phyloP scores from a whole-genome alignment of 2,329 filamentous ascomycete genomes.

The Zalaria sp. region DNA sequence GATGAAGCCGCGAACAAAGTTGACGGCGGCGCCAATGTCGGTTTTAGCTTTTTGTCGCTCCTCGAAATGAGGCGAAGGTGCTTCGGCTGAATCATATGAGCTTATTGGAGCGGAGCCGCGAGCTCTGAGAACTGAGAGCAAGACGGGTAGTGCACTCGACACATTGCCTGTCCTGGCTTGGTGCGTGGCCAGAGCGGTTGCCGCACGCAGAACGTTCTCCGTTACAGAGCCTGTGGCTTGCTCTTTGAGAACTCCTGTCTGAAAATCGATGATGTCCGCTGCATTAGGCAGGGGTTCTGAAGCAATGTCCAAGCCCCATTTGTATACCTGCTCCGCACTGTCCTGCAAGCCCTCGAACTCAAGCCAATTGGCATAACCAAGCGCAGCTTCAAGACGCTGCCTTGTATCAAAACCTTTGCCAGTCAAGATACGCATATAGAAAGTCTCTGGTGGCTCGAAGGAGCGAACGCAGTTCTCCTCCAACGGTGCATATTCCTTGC shows the following conservation, averaged over 20 bases:
- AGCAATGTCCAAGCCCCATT: conserved; percentile 64
- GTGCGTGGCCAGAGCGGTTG: conserved; percentile 68
- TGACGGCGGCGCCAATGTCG: conserved; percentile 10
- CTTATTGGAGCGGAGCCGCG: conserved; percentile 44
- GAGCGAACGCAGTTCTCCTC: conserved; percentile 64
- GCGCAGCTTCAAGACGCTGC: conserved; percentile 67
- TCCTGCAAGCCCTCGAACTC: conserved; percentile 57
- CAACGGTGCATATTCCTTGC: conserved; percentile 46
- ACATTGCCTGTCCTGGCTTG: conserved; percentile 57
- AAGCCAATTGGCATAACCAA: conserved; percentile 75
- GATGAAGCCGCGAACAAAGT: conserved; percentile 20
- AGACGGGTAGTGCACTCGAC: conserved; percentile 61
- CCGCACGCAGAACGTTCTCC: conserved; percentile 58
- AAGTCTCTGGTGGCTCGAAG: conserved; percentile 57
- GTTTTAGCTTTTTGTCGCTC: conserved; percentile 7
- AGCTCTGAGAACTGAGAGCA: conserved; percentile 71
- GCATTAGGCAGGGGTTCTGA: conserved; percentile 37
- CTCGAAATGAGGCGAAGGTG: conserved; percentile 8
- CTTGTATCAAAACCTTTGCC: conserved; percentile 65
- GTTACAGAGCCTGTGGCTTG: conserved; percentile 44
- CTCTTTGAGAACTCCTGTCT: conserved; percentile 40
- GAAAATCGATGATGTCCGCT: conserved; percentile 40
- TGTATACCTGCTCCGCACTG: conserved; percentile 58
- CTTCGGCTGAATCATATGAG: conserved; percentile 15
- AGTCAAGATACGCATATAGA: conserved; percentile 70